A percentile compares a stretch with the other conserved stretches of the same genome.
Conservation (phyloP, 2,329 filamentous ascomycete genomes). For the Phyllosticta citribraziliensis region DNA sequence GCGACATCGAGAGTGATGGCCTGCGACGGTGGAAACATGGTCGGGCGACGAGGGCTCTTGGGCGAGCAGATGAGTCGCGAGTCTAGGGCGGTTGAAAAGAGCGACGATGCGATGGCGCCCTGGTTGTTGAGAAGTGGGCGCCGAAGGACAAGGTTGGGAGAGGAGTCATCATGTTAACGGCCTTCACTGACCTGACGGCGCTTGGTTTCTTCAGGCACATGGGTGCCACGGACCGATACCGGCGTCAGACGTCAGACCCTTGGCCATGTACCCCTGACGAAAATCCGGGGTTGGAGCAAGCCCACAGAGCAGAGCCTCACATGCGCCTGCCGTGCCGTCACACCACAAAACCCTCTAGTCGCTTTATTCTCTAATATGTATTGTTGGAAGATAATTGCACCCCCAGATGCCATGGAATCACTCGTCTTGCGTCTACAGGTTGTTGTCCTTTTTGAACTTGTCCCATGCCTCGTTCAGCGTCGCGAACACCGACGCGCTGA, state of each 20-base stretch:
- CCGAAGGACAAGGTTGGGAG: neutral
- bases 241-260: too few relatives aligned
- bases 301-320: neutral
- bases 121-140: neutral
- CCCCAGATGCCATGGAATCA: neutral
- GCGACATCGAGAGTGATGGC: constrained; percentile 68
- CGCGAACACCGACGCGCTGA: constrained; percentile 55
- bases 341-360: neutral
- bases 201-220: neutral
- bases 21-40: constrained; percentile 45
- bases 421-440: constrained; percentile 28
- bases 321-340: too few relatives aligned
- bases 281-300: neutral
- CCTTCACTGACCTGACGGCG: neutral
- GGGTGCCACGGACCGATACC: neutral
- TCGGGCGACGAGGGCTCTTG: neutral
- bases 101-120: neutral
- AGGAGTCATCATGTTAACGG: neutral
- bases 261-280: neutral
- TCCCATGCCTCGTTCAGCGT: constrained; percentile 60
- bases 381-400: neutral
- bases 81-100: neutral
- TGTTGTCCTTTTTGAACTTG: constrained; percentile 56
- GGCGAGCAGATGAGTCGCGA: too few relatives aligned
- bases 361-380: neutral